Base-by-base conservation (phyloP, 345 rosid species). In the Ricinus communis region DNA sequence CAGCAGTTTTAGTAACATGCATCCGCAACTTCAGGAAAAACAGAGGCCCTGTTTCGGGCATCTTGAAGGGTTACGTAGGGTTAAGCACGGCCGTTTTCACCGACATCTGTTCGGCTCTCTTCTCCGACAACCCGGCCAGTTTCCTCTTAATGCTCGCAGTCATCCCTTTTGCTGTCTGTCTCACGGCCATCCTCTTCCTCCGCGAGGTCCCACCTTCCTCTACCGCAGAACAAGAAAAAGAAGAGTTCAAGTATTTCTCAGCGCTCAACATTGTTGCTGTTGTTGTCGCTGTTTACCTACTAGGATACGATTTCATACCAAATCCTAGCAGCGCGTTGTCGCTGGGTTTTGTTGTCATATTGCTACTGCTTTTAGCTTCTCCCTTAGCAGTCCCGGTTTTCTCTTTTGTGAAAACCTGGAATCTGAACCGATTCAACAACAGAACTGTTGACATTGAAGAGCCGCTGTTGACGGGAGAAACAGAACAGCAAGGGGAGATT, bases 51-150 rank as follows among this genome's bases (percentile, higher is more conserved):
- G 97, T 94, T 24, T 86, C 99, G 1, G 99, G 99, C 16, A 89
- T 94, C 62, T 80, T 94, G 78, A 94, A 94, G 68, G 97, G 97
- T 13, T 94, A 86, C 69, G 97, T 94, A 0, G 97, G 97, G 2
- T 74, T 94, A 0, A 87, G 96, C 82, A 94, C 99, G 0, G 99
- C 99, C 53, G 90, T 94, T 16, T 94, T 94, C 84, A 94, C 99
- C 2, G 97, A 90, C 75, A 69, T 92, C 10, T 90, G 97, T 71
- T 62, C 86, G n/a, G 91, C 99, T 11, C 82, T 94, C 38, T 94
- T 91, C 84, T 74, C 90, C 71, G 75, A 83, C 50, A 79, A 83
- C 60, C 83, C 99, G 0, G 81, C 97, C 0, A 73, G 74, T 25
- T 88, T 94, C 75, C 84, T 94, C 31, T 41, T 89, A 69, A 82